phyloP scores from a whole-genome alignment of 495 filamentous ascomycete genomes.

The Cercophora scortea region DNA sequence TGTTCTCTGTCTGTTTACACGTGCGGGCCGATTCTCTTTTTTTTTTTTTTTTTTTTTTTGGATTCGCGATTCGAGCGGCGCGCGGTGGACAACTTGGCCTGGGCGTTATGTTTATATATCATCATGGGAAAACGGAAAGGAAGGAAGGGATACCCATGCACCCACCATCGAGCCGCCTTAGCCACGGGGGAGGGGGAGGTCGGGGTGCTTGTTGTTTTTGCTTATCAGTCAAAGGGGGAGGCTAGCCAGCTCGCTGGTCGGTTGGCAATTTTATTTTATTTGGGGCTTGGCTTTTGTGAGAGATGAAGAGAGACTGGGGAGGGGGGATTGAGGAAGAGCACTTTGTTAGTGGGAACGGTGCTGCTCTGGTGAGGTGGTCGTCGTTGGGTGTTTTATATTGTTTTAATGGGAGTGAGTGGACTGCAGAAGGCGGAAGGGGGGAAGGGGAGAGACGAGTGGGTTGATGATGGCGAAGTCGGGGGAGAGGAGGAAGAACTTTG shows the following conservation, averaged over 20 bases:
- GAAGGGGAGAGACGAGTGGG: too few relatives aligned
- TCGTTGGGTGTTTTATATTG: too few relatives aligned
- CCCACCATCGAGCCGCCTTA: background rate
- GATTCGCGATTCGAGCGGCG: background rate
- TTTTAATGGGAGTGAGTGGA: too few relatives aligned
- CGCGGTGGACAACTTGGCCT: background rate
- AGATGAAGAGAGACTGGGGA: too few relatives aligned
- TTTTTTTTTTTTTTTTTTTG: background rate
- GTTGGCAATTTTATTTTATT: background rate
- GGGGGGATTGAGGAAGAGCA: too few relatives aligned
- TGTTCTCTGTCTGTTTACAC: background rate
- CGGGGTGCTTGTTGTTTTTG: background rate
- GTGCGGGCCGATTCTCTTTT: background rate
- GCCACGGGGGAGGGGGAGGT: background rate
- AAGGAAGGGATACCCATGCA: background rate
- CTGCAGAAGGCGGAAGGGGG: too few relatives aligned
- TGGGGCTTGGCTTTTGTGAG: too few relatives aligned
- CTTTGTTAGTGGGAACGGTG: too few relatives aligned
- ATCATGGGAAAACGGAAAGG: background rate
- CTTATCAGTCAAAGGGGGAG: background rate
- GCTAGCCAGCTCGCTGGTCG: background rate
- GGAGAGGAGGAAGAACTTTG: too few relatives aligned
- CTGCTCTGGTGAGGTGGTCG: too few relatives aligned
- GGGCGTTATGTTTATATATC: background rate
- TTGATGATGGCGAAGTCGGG: too few relatives aligned